Conservation (phyloP, 352 stramenopile genomes). For the Globisporangium emineosum region DNA sequence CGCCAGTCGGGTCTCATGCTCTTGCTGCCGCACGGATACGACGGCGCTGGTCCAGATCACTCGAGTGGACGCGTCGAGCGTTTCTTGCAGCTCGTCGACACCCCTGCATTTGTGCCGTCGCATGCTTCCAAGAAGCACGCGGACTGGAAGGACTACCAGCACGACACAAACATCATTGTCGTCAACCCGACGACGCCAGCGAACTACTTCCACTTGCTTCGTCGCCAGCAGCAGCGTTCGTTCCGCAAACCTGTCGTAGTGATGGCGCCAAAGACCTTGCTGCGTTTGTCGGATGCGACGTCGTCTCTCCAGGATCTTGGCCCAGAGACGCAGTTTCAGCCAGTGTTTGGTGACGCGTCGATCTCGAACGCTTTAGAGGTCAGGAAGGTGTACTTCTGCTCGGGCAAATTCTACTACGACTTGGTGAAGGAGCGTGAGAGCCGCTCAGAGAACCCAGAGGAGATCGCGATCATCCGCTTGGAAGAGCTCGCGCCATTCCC, state of each 20-base stretch:
- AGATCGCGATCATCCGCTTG: constrained; percentile 68
- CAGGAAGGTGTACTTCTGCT: constrained; percentile 75
- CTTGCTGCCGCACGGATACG: constrained; percentile 85
- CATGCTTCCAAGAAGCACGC: constrained; percentile 27
- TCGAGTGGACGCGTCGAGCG: constrained; percentile 80
- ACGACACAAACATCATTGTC: constrained; percentile 86
- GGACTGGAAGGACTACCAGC: constrained; percentile 56
- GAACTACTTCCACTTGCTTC: constrained; percentile 96
- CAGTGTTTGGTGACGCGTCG: constrained; percentile 55
- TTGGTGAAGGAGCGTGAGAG: constrained; percentile 61
- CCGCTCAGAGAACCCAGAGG: constrained; percentile 37
- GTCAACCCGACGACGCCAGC: constrained; percentile 86
- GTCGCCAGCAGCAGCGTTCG: constrained; percentile 79
- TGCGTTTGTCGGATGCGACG: constrained; percentile 62
- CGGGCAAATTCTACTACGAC: constrained; percentile 87
- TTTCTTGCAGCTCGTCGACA: constrained; percentile 86
- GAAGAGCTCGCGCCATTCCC: constrained; percentile 88
- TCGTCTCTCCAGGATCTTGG: constrained; percentile 66
- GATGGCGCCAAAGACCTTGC: constrained; percentile 78
- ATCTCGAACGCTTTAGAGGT: constrained; percentile 48
- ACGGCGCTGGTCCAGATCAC: constrained; percentile 86
- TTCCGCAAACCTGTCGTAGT: constrained; percentile 79
- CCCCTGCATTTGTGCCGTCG: constrained; percentile 44
- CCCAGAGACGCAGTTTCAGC: constrained; percentile 56
- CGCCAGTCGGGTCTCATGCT: constrained; percentile 81